Evolutionary conservation across 2,329 filamentous ascomycete genomes (phyloP).

Genomic region (Ophiostoma sp.): DNA sequence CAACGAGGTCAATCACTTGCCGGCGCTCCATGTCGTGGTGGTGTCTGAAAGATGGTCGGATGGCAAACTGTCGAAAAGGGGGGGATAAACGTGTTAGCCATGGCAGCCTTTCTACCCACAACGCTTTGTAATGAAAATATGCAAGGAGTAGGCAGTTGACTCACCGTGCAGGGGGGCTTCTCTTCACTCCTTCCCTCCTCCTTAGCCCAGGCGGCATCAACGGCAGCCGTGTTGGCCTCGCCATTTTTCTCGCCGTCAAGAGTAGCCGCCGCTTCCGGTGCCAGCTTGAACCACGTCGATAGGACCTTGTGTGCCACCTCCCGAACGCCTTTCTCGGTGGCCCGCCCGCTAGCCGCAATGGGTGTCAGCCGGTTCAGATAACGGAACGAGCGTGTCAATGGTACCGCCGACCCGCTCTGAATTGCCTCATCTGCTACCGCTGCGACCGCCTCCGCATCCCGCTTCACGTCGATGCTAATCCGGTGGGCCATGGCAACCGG

Average conservation of each 20-base stretch:
- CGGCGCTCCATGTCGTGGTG: slow-evolving; percentile 68
- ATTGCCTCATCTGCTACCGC: slow-evolving; percentile 41
- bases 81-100: background rate
- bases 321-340: slow-evolving; percentile 67
- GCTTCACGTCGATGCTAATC: slow-evolving; percentile 57
- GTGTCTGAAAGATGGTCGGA: slow-evolving; percentile 74
- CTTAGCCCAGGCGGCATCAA: background rate
- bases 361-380: slow-evolving; percentile 62
- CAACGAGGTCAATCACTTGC: slow-evolving; percentile 69
- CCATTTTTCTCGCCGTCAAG: background rate
- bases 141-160: slow-evolving; percentile 30
- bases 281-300: slow-evolving; percentile 59
- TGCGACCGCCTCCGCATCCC: slow-evolving; percentile 43
- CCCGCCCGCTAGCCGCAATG: slow-evolving; percentile 58
- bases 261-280: slow-evolving; percentile 31
- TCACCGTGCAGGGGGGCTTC: slow-evolving; percentile 44
- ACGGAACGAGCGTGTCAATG: slow-evolving; percentile 33
- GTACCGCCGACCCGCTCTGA: background rate
- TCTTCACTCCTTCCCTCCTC: background rate
- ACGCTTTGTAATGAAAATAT: background rate
- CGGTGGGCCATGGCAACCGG: slow-evolving; percentile 54
- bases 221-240: background rate
- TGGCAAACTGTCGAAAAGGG: slow-evolving; percentile 65
- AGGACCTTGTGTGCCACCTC: slow-evolving; percentile 65
- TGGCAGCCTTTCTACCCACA: no score